Evolutionary conservation across 371 early-diverging fungal species (phyloP).

Genomic region (Ecytonucleospora hepatopenaei): DNA sequence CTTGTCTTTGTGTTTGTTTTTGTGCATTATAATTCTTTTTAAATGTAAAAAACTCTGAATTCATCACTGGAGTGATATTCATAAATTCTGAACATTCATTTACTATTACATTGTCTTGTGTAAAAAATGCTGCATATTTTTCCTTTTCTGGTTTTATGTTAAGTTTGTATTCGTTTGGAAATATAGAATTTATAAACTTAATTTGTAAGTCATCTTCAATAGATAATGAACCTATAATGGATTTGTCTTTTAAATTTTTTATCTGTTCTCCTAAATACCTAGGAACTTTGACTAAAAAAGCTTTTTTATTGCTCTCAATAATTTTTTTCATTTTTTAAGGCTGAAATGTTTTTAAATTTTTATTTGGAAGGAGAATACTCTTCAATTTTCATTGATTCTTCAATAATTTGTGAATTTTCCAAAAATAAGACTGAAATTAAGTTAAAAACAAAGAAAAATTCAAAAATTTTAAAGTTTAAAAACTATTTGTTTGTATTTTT

Average conservation of each 20-base stretch:
- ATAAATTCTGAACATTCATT: constrained; percentile 48
- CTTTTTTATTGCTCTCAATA: too few relatives aligned
- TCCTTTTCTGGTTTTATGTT: constrained; percentile 20
- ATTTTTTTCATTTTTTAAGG: too few relatives aligned
- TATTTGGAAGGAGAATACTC: too few relatives aligned
- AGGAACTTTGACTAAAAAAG: constrained; percentile 46
- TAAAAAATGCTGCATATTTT: constrained; percentile 2
- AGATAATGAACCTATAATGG: constrained; percentile 26
- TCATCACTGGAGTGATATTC: constrained; percentile 48
- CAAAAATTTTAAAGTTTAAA: too few relatives aligned
- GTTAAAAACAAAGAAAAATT: too few relatives aligned
- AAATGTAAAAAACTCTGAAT: constrained; percentile 52
- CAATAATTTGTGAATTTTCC: too few relatives aligned
- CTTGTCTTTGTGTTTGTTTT: constrained; percentile 13
- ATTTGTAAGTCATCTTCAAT: background rate
- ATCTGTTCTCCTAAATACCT: constrained; percentile 41
- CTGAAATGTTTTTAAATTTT: too few relatives aligned
- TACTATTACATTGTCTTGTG: constrained; percentile 19
- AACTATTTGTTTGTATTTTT: too few relatives aligned
- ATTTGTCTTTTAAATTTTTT: background rate
- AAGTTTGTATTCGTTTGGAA: constrained; percentile 21
- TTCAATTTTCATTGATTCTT: too few relatives aligned
- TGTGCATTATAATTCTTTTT: constrained; percentile 30
- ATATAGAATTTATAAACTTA: constrained; percentile 23
- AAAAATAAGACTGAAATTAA: too few relatives aligned